phyloP scores from a whole-genome alignment of 495 filamentous ascomycete genomes.

The Durotheca rogersii region DNA sequence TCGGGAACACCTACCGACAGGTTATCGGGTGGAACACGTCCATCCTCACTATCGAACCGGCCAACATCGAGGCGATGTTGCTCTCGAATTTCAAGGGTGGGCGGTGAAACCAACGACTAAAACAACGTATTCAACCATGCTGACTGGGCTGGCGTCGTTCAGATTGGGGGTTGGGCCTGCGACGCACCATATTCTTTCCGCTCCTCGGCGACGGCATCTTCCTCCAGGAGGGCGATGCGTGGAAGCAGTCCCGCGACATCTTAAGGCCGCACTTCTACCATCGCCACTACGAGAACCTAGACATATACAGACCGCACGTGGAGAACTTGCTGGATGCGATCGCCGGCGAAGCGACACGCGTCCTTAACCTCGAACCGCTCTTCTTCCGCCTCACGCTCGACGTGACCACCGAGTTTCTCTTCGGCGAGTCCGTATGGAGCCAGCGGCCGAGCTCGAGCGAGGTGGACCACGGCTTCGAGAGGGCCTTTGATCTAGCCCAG shows the following conservation, averaged over 20 bases:
- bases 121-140: neutral
- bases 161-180: slow-evolving; percentile 28
- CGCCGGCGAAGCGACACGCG: slow-evolving; percentile 8
- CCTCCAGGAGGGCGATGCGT: slow-evolving; percentile 61
- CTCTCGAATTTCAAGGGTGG: slow-evolving; percentile 19
- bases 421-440: slow-evolving; percentile 56
- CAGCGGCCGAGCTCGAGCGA: slow-evolving; percentile 26
- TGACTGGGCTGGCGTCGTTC: slow-evolving; percentile 1
- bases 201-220: slow-evolving; percentile 72
- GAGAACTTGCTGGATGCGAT: slow-evolving; percentile 44
- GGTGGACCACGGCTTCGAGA: slow-evolving; percentile 18
- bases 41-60: slow-evolving; percentile 22
- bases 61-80: slow-evolving; percentile 16
- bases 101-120: neutral
- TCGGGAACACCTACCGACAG: slow-evolving; percentile 24
- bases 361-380: slow-evolving; percentile 60
- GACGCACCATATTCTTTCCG: slow-evolving; percentile 45
- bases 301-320: slow-evolving; percentile 61
- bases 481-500: slow-evolving; percentile 34
- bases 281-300: slow-evolving; percentile 60
- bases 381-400: slow-evolving; percentile 68
- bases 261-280: slow-evolving; percentile 64
- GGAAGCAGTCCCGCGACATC: slow-evolving; percentile 64
- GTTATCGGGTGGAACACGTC: slow-evolving; percentile 16
- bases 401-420: slow-evolving; percentile 70